These are phyloP conservation scores for Pouteria campechiana DNA, from an alignment of 179 eudicot species.

Conservation along the genomic window DNA sequence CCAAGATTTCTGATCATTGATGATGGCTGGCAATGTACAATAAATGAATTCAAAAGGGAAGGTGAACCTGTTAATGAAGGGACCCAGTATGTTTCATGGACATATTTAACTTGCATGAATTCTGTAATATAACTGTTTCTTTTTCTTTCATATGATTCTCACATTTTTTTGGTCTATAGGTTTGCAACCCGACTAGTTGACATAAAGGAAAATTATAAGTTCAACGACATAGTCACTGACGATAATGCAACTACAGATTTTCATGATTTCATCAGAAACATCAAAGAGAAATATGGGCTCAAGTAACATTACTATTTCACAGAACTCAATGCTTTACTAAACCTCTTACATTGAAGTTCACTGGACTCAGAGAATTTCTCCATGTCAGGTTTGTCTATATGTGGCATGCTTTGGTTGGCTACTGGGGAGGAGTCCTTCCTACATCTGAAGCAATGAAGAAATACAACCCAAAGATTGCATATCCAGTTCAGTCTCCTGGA, in stretches of 20 bases:
- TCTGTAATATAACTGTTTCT: too few relatives aligned
- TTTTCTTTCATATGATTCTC: too few relatives aligned
- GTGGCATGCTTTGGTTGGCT: slow-evolving; percentile 81
- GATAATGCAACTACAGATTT: slow-evolving; percentile 23
- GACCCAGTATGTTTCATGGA: slow-evolving; percentile 48
- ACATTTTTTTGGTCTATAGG: slow-evolving; percentile 19
- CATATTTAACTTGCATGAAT: too few relatives aligned
- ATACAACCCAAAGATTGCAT: slow-evolving; percentile 43
- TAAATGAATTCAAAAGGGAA: slow-evolving; percentile 39
- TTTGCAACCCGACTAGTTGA: slow-evolving; percentile 48
- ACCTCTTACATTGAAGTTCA: neutral
- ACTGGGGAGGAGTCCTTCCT: slow-evolving; percentile 77
- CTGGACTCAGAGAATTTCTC: neutral
- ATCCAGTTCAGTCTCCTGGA: slow-evolving; percentile 75
- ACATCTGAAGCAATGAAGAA: slow-evolving; percentile 40
- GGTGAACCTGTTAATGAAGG: slow-evolving; percentile 47
- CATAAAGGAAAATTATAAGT: slow-evolving; percentile 49
- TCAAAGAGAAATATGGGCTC: slow-evolving; percentile 44
- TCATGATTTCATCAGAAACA: slow-evolving; percentile 33
- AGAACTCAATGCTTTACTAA: neutral
- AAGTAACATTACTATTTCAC: slow-evolving; percentile 21
- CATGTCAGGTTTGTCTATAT: slow-evolving; percentile 44
- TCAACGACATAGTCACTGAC: slow-evolving; percentile 22
- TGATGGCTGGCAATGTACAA: slow-evolving; percentile 78
- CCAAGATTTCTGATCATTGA: slow-evolving; percentile 69